Base-by-base conservation (phyloP, 306 rosid genomes). In the Citrullus mucosospermus region DNA sequence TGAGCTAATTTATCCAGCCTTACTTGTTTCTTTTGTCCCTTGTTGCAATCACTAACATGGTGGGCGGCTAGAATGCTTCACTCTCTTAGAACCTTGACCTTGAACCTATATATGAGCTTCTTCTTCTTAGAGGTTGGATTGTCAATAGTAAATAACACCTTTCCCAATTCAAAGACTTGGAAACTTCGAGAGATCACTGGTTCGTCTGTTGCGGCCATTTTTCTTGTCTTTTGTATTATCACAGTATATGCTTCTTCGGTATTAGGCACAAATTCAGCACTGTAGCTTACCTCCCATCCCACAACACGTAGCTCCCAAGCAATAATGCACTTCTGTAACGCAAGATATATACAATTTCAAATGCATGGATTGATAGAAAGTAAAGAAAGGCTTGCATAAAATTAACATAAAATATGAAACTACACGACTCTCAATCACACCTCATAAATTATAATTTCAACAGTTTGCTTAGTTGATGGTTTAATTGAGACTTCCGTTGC, bases 231-330 rank as follows among this genome's bases (percentile, higher is more conserved):
- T 69, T 91, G 97, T 77, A 95, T 84, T 59, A 91, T 83, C 46
- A 92, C 70, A 16, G 91, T 48, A 71, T 95, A 95, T 61, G 83
- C 90, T 79, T 84, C 90, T 82, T 85, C 76, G 14, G 85, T 62
- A 81, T 88, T 86, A 0, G 98, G 98, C 77, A 91, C 92, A 81
- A 95, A 95, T 78, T 95, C 98, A 69, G 97, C 91, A 38, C 86
- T 81, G 18, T 87, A 92, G 85, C 86, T 91, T 80, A 95, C 97
- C 82, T 95, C 98, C 98, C 98, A 95, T 36, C 97, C 97, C 56
- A 92, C 97, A 5, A 95, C 98, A 3, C 98, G 90, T 66, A 95
- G 92, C 92, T 95, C 98, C 98, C 97, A 95, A 68, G 88, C 89
- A 80, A 92, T 86, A 66, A 85, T 80, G 85, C 98, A 95, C 82